Base-by-base conservation (phyloP, 1,139 yeast genomes). In the Blastobotrys persicus region DNA sequence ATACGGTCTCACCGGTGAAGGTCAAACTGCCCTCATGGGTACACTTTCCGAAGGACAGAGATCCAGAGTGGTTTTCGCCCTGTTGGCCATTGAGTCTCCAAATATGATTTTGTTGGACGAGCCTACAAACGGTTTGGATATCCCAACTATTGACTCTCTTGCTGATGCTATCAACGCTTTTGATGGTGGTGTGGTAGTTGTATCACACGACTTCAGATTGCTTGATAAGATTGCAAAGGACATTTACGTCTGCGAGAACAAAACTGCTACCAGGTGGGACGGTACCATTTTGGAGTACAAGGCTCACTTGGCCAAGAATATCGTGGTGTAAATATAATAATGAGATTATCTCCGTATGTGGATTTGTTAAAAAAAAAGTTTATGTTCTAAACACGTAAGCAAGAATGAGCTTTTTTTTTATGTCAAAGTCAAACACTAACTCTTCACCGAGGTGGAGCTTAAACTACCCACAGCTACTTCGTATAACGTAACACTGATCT, bases 101-200 rank as follows among this genome's bases (percentile, higher is more conserved):
- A 92, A 92, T 74, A 88, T 92, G 73, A 78, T 92, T 64, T 77
- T 92, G 68, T 79, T 92, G 75, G 98, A 92, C 77, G 98, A 94
- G 83, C 98, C 98, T 80, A 92, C 98, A 62, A 92, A 92, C 80
- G 98, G 98, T 80, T 79, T 94, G 73, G 98, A 94, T 77, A 91
- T 94, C 64, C 88, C 97, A 64, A 91, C 98, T 44, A 92, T 92
- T 67, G 98, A 94, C 74, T 92, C 98, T 41, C 79, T 92, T 66
- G 98, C 98, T 51, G 95, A 86, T 53, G 98, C 98, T 56, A 91
- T 94, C 68, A 83, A 88, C 60, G 85, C 81, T 38, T 94, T 87
- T 78, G 87, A 84, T 65, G 98, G 98, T 74, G 98, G 98, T 78
- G 97, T 92, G 51, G 96, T 89, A 59, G 96, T 92, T 55, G 98